Conservation (phyloP, 2,329 filamentous ascomycete genomes). For the Fusarium compactum region DNA sequence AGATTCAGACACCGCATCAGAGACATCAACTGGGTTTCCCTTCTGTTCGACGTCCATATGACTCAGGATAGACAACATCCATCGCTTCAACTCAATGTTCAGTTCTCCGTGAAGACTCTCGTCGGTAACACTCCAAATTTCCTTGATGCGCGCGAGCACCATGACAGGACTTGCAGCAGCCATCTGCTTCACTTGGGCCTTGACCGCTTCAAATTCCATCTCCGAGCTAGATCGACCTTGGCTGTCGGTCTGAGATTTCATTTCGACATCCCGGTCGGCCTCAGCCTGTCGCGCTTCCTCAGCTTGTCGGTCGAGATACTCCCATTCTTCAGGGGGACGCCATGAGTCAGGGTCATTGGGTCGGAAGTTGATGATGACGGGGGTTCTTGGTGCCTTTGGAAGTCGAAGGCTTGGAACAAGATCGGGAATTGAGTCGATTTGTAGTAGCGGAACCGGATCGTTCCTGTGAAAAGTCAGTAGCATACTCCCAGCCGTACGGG, state of each 20-base stretch:
- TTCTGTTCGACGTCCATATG: constrained; percentile 55
- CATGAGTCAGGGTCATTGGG: constrained; percentile 58
- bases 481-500: neutral
- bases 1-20: neutral
- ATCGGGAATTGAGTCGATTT: constrained; percentile 32
- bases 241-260: neutral
- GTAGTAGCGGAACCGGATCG: constrained; percentile 23
- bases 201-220: constrained; percentile 20
- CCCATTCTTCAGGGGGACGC: constrained; percentile 61
- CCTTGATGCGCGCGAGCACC: constrained; percentile 67
- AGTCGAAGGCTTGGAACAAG: constrained; percentile 15
- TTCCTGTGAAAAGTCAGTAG: constrained; percentile 26
- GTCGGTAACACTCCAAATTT: constrained; percentile 35
- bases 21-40: constrained; percentile 22
- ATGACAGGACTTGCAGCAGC: constrained; percentile 48
- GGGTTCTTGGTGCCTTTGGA: constrained; percentile 15
- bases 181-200: constrained; percentile 38
- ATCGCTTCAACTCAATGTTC: constrained; percentile 67
- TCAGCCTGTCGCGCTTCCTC: neutral
- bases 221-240: neutral
- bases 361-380: constrained; percentile 45
- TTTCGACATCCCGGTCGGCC: neutral
- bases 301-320: constrained; percentile 42
- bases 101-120: constrained; percentile 44
- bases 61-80: constrained; percentile 71